These are phyloP conservation scores for Tulasnella sp. DNA, from an alignment of 768 basidiomycete genomes.

Conservation along the genomic window DNA sequence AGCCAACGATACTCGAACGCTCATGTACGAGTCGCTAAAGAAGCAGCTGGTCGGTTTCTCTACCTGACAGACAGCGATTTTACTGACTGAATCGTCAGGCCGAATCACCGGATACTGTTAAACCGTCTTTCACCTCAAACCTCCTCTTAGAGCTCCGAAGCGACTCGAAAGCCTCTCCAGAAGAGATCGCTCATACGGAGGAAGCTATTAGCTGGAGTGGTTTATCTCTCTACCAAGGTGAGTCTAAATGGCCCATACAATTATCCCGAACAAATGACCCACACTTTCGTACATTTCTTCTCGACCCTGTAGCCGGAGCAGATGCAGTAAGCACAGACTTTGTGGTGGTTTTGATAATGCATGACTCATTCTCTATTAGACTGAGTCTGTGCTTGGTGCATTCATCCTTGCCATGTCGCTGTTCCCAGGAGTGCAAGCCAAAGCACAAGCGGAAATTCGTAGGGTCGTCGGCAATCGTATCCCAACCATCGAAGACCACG, in stretches of 20 bases:
- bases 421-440: constrained; percentile 26
- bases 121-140: background rate
- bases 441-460: constrained; percentile 28
- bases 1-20: background rate
- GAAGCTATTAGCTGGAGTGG: background rate
- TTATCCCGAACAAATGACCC: too few species aligned
- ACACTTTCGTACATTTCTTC: background rate
- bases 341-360: background rate
- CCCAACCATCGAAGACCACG: constrained; percentile 32
- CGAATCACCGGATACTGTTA: background rate
- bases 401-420: constrained; percentile 36
- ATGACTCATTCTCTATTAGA: constrained; percentile 8
- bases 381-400: constrained; percentile 20
- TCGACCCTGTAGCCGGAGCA: background rate
- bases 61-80: background rate
- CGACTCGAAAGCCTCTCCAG: background rate
- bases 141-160: background rate
- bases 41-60: background rate
- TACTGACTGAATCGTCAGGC: background rate
- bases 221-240: constrained; percentile 12
- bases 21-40: constrained; percentile 10
- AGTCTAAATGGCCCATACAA: background rate
- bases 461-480: constrained; percentile 14
- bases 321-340: background rate
- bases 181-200: background rate